A percentile compares a stretch with the other conserved stretches of the same genome.
These are phyloP conservation scores for Pyrenophora teres DNA, from an alignment of 2,329 filamentous ascomycete genomes.

Conservation along the genomic window DNA sequence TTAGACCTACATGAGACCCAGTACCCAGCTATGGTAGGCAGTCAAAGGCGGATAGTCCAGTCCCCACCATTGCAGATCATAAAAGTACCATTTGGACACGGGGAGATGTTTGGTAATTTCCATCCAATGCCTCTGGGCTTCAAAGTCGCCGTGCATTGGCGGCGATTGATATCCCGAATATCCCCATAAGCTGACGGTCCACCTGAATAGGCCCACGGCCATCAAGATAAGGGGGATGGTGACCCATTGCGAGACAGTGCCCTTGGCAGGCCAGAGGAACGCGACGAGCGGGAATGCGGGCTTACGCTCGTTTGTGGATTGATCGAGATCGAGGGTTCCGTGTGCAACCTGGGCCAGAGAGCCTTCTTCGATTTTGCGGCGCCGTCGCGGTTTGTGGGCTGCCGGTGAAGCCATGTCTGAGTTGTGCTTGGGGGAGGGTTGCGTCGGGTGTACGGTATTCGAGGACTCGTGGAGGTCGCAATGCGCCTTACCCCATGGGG, in stretches of 20 bases:
- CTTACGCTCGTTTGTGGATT: slow-evolving; percentile 51
- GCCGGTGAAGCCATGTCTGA: slow-evolving; percentile 40
- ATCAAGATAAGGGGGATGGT: slow-evolving; percentile 86
- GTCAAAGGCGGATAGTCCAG: slow-evolving; percentile 97
- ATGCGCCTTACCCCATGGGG: slow-evolving; percentile 7
- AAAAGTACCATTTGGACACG: slow-evolving; percentile 95
- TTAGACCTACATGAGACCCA: slow-evolving; percentile 72
- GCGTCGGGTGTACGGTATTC: not conserved
- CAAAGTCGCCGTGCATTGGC: slow-evolving; percentile 95
- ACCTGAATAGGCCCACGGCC: slow-evolving; percentile 87
- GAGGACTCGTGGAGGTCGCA: slow-evolving; percentile 15
- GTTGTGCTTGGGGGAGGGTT: slow-evolving; percentile 9
- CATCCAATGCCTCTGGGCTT: slow-evolving; percentile 99
- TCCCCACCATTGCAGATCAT: slow-evolving; percentile 96
- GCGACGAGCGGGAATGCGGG: slow-evolving; percentile 89
- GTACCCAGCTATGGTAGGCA: slow-evolving; percentile 96
- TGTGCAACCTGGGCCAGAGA: slow-evolving; percentile 48
- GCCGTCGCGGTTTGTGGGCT: slow-evolving; percentile 50
- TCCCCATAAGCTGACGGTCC: slow-evolving; percentile 90
- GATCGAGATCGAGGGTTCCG: slow-evolving; percentile 52
- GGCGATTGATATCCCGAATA: slow-evolving; percentile 87
- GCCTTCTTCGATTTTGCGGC: slow-evolving; percentile 50
- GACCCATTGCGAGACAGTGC: slow-evolving; percentile 87
- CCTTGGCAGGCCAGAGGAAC: slow-evolving; percentile 91
- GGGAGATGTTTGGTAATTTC: slow-evolving; percentile 89